Base-by-base conservation (phyloP, 495 filamentous ascomycete genomes). In the Aspergillus cristatus region DNA sequence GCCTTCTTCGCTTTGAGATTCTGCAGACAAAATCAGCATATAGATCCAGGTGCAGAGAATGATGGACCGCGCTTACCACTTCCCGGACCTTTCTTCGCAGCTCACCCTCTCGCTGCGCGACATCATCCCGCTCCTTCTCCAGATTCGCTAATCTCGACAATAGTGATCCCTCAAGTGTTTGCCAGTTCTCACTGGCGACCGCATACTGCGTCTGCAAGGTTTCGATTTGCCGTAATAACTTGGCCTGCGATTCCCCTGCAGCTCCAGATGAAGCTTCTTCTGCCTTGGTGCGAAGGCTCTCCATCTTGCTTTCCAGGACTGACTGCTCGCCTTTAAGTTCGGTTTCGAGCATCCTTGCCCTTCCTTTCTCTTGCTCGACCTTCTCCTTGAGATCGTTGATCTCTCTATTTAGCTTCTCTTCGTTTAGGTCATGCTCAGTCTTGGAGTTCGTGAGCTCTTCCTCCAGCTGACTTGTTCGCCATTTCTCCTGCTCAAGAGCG, bases 171-270 rank as follows among this genome's bases (percentile, higher is more conserved):
- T 99, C 90, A 32, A 97, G 84, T 0, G 87, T 84, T 42, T 96
- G 88, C 93, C 93, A 99, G 55, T 97, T 99, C 48, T 94, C 88
- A 43, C 84, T 90, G 2, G 93, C 91, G 35, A 87, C 77, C 0
- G 86, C 81, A 58, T 99, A 94, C 58, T 99, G 93, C 3, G 83
- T 90, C 61, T 97, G 93, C 34, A 99, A 62, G 2, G 86, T 96
- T 68, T 99, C 93, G 18, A 97, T 79, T 60, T 97, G 93, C 31
- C 93, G 78, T 14, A 96, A 67, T 15, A 99, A 69, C 54, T 96
- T 95, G 15, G 82, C 86, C 47, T 94, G 87, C 0, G 84, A 78
- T 53, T 97, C 88, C 6, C 87, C 82, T 5, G 74, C 74, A 28
- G 76, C 72, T 14, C 86, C 83, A 4, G 86, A 87, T 0, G 87